phyloP scores from a whole-genome alignment of 495 filamentous ascomycete species.

The Neurospora sp. region DNA sequence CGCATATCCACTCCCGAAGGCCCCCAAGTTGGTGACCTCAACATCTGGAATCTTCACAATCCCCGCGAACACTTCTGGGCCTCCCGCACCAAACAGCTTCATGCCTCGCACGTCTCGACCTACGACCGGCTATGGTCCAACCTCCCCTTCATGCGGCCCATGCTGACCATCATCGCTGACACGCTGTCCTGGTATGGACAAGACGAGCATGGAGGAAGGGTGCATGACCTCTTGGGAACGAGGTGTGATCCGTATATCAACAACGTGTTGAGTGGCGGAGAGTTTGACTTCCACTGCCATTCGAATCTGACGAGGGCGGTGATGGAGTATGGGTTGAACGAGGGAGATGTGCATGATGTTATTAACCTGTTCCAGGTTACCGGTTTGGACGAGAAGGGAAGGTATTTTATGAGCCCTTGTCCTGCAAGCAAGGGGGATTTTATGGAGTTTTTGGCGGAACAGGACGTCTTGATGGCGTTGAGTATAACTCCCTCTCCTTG shows the following conservation, averaged over 20 bases:
- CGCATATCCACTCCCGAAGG: constrained; percentile 64
- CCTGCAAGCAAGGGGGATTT: constrained; percentile 56
- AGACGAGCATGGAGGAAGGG: constrained; percentile 44
- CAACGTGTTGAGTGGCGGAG: constrained; percentile 54
- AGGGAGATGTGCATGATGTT: constrained; percentile 67
- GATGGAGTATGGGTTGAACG: constrained; percentile 53
- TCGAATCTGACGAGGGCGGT: constrained; percentile 69
- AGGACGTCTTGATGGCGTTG: constrained; percentile 63
- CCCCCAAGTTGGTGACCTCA: constrained; percentile 72
- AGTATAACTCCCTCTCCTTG: constrained; percentile 41
- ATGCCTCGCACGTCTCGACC: constrained; percentile 58
- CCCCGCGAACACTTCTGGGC: constrained; percentile 76
- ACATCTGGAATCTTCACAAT: constrained; percentile 68
- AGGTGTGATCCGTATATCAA: constrained; percentile 70
- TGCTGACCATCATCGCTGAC: constrained; percentile 62
- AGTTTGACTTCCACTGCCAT: constrained; percentile 72
- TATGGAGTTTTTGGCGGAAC: constrained; percentile 71
- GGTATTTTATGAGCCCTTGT: constrained; percentile 68
- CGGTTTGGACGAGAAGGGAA: constrained; percentile 56
- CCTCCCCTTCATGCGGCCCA: constrained; percentile 63
- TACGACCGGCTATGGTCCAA: constrained; percentile 68
- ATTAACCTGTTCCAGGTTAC: constrained; percentile 78
- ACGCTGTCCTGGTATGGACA: constrained; percentile 46
- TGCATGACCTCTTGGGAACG: constrained; percentile 70
- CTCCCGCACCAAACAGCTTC: constrained; percentile 63